Percentiles rank a stretch among this genome's conserved stretches.
phyloP scores from a whole-genome alignment of 2,329 filamentous ascomycete genomes.

The Aureobasidium zeae region DNA sequence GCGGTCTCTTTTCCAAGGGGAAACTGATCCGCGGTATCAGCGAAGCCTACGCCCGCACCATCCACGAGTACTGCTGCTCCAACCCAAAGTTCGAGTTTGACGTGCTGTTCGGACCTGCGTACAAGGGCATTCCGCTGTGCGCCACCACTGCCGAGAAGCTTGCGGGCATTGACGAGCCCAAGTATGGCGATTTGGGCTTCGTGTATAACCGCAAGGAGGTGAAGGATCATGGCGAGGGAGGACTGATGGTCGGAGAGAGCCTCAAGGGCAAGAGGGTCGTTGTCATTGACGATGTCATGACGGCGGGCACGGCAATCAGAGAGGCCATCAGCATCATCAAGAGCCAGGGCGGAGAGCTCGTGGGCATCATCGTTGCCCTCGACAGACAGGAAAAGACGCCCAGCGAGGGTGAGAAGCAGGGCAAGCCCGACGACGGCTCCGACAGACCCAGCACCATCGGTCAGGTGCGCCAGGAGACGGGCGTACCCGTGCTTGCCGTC shows the following conservation, averaged over 20 bases:
- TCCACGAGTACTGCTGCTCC: slow-evolving; percentile 46
- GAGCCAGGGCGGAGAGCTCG: slow-evolving; percentile 72
- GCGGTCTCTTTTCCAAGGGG: slow-evolving; percentile 78
- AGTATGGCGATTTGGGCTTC: slow-evolving; percentile 66
- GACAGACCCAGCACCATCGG: slow-evolving; percentile 73
- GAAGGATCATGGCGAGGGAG: slow-evolving; percentile 92
- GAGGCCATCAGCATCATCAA: slow-evolving; percentile 87
- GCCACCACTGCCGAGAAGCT: slow-evolving; percentile 69
- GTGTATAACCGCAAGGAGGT: slow-evolving; percentile 93
- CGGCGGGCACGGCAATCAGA: slow-evolving; percentile 84
- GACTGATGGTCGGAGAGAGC: slow-evolving; percentile 79
- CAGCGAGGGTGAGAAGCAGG: slow-evolving; percentile 34
- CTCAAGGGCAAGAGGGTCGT: slow-evolving; percentile 78
- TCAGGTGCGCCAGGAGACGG: slow-evolving; percentile 72
- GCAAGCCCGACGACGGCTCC: slow-evolving; percentile 52
- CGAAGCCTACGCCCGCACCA: slow-evolving; percentile 64
- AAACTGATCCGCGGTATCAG: slow-evolving; percentile 68
- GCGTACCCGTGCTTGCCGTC: slow-evolving; percentile 75
- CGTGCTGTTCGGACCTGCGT: slow-evolving; percentile 85
- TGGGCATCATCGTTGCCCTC: slow-evolving; percentile 79
- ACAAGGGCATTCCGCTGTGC: slow-evolving; percentile 93
- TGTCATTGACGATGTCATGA: slow-evolving; percentile 94
- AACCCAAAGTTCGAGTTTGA: slow-evolving; percentile 56
- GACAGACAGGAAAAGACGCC: slow-evolving; percentile 80
- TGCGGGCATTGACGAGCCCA: slow-evolving; percentile 54